Base-by-base conservation (phyloP, 2,329 filamentous ascomycete species). In the Beauveria brongniartii region DNA sequence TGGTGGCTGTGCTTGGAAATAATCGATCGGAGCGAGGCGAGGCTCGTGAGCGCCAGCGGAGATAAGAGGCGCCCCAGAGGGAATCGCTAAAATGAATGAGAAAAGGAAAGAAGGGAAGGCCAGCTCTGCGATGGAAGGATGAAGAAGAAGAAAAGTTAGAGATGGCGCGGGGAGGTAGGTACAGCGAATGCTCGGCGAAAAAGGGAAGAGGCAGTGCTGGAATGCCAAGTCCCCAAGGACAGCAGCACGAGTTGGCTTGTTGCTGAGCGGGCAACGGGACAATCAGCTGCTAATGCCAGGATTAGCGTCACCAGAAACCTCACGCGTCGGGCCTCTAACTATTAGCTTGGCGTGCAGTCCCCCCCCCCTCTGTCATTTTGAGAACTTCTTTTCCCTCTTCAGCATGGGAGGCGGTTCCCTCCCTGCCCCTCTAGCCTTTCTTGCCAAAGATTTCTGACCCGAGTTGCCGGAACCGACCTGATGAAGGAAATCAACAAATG, bases 141-240 rank as follows among this genome's bases (percentile, higher is more conserved):
- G 40, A 14, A 34, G 44, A 61, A 41, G 14, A 34, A 40, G 22
- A 48, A 47, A 18, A 30, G n/a, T 5, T 10, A 56, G 8, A 24
- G 26, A 26, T 28, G 44, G 5, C 37, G 9, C 40, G 30, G 48
- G 54, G 37, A 40, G 37, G 28, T 40, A 37, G 34, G 34, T 37
- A 37, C 34, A 16, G 12, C 14, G 34, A 37, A 37, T 37, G 40
- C 46, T 6, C 44, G 26, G 34, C 47, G n/a, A 37, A 37, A 26
- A 18, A 10, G 26, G 41, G 26, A 28, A 60, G 44, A 61, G 59
- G 53, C 59, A 30, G 59, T 61, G 59, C 47, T 61, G 53, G 59
- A 61, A 57, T 61, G 60, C 60, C 60, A 57, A 61, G 53, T 46
- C 53, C 34, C 20, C 34, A 46, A 47, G 34, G 24, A 56, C 26